Base-by-base conservation (phyloP, 139 green algal genomes). In the Zygnema circumcarinatum region DNA sequence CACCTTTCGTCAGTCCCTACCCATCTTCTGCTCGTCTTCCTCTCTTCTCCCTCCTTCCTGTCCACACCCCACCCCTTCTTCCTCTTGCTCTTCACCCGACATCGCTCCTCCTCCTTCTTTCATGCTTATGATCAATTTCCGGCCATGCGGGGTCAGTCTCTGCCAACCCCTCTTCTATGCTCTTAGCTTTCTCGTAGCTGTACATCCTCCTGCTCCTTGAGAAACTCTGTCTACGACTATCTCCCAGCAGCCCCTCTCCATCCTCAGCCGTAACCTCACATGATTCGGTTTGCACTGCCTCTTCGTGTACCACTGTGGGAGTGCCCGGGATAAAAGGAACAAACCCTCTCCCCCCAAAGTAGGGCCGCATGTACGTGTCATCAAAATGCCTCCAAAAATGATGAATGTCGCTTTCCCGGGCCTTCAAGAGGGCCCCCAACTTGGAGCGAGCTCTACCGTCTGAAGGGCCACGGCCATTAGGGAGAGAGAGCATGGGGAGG, bases 321-420 rank as follows among this genome's bases (percentile, higher is more conserved):
- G 74, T 67, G 74, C 74, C n/a, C 20, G 74, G 11, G 0, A 39
- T 67, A 21, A 29, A 35, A 40, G 76, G 16, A 32, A 84, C 39
- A 25, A 87, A 88, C 0, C 83, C 83, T 31, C 69, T n/a, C 11
- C 81, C 81, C 29, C 81, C 81, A 86, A 87, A 87, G 7, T 83
- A n/a, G 1, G 81, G 81, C 62, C 67, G 79, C 74, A 87, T 32
- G 68, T 87, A 87, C 3, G 33, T 86, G 33, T 83, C 2, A 41
- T 87, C 81, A 2, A 87, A 22, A 56, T 67, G 81, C 1, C 85
- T 38, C 85, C 85, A 90, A 22, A 86, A 16, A 22, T 33, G 33
- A 41, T 90, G 85, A 33, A 90, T 29, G 22, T 81, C 62, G 11
- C 79, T 40, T 36, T 85, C 33, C 11, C 38, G 22, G n/a, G 35